Base-by-base conservation (phyloP, 306 rosid species). In the Cucurbita argyrosperma region DNA sequence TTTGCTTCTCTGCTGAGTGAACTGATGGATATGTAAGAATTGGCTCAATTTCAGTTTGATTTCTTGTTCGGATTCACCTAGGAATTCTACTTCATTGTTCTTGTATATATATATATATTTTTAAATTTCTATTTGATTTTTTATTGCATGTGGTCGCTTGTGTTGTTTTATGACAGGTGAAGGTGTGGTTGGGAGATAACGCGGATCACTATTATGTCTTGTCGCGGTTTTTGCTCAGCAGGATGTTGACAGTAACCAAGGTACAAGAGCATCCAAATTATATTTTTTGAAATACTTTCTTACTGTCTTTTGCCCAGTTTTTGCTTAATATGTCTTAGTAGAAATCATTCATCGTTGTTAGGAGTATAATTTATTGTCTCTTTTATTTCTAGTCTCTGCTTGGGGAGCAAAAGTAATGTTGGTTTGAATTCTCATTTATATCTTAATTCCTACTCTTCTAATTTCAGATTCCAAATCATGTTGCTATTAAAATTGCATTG, bases 121-220 rank as follows among this genome's bases (percentile, higher is more conserved):
- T 42, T 42, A 6, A 42, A 42, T 42, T 67, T 23, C 9, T 9
- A 18, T 43, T 43, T 63, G 1, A 40, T 39, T 42, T 40, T 39
- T 39, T 40, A 63, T 38, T 62, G 46, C 12, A 62, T 38, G 7
- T 73, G 5, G 64, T 79, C 35, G 47, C 62, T 26, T 71, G 40
- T 30, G 19, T 42, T 73, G 62, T 43, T 50, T 6, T 74, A 50
- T 37, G 8, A 1, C 79, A 90, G 98, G 98, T 90, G 2, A 90
- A 90, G 83, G 98, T 94, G 37, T 94, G 98, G 98, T 82, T 94
- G 88, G 98, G 97, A 73, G 98, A 88, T 72, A 87, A 89, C 84
- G 98, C 96, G 1, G 98, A 94, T 76, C 98, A 94, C 83, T 90
- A 90, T 81, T 94, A 94, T 69, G 98, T 94, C 72, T 85, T 94